Base-by-base conservation (phyloP, 2,329 filamentous ascomycete genomes). In the Hortaea sp. region DNA sequence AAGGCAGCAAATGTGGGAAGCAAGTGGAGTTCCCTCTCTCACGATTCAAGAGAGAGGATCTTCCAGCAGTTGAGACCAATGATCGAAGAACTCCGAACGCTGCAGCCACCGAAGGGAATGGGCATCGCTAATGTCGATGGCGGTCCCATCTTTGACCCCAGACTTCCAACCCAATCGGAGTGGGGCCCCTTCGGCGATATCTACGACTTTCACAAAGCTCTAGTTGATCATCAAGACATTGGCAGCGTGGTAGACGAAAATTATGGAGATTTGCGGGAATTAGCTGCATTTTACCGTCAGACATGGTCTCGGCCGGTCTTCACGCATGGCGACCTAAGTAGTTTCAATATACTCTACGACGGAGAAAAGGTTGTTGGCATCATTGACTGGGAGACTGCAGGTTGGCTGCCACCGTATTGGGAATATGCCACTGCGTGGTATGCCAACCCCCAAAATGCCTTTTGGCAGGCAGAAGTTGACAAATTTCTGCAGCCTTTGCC, bases 321-420 rank as follows among this genome's bases (percentile, higher is more conserved):
- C 48, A 73, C 73, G 1, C 74, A 78, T 59, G 68, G 68, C 3
- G 75, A 79, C 55, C 61, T 79, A 6, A 68, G 44, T 31, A 29
- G 38, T 10, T 53, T 55, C 20, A 75, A 75, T 49, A 69, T 75
- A 39, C 49, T 75, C 7, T 56, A 66, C 39, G 56, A 57, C 5
- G 66, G 61, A 5, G 65, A 69, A 44, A 55, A 64, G 5, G 56
- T 78, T 29, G 63, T 67, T 38, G 71, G 69, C 6, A 71, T 77
- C 49, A 51, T 69, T 40, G 69, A 67, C 49, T 75, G 70, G 71
- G 71, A 75, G 52, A 60, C 63, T 28, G 60, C 67, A 20, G 70
- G 70, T 1, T 75, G 68, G 69, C 73, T 69, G 53, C 71, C 69
- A 1, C 57, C 62, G 10, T 74, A 71, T 54, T 73, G 68, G 69